Conservation (phyloP, 306 rosid species). For the Ziziphus jujuba region DNA sequence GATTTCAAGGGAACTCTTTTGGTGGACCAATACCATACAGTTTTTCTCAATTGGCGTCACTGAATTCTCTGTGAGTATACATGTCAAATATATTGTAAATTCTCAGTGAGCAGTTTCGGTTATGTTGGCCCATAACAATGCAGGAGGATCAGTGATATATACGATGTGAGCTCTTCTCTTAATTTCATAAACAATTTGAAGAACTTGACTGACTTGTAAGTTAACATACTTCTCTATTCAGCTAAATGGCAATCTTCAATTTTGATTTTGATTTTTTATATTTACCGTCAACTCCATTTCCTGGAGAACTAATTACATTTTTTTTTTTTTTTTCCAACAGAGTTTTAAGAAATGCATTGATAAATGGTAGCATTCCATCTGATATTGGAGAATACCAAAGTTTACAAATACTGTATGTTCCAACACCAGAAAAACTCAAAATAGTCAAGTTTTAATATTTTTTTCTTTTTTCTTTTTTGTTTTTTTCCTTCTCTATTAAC, state of each 20-base stretch:
- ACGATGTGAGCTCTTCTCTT: too few relatives aligned
- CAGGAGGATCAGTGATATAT: slow-evolving; percentile 36
- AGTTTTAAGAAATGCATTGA: slow-evolving; percentile 28
- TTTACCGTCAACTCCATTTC: neutral
- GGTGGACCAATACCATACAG: slow-evolving; percentile 38
- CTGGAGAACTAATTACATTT: neutral
- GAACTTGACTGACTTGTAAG: slow-evolving; percentile 28
- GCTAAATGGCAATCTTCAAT: neutral
- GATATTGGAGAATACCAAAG: slow-evolving; percentile 20
- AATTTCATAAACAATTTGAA: slow-evolving; percentile 17
- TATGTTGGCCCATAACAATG: slow-evolving; percentile 4
- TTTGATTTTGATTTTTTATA: neutral
- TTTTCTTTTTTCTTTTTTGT: too few relatives aligned
- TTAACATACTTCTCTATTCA: neutral
- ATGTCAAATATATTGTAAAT: neutral
- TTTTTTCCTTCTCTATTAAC: neutral
- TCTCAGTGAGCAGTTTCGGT: neutral
- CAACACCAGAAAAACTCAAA: too few relatives aligned
- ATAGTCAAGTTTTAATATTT: neutral
- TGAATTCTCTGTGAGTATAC: slow-evolving; percentile 20
- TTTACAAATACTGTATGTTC: slow-evolving; percentile 23
- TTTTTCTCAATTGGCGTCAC: slow-evolving; percentile 19
- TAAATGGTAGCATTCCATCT: slow-evolving; percentile 27
- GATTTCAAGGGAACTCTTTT: slow-evolving; percentile 32
- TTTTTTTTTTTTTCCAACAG: slow-evolving; percentile 1